Conservation (phyloP, 306 rosid species). For the Inga laurina region DNA sequence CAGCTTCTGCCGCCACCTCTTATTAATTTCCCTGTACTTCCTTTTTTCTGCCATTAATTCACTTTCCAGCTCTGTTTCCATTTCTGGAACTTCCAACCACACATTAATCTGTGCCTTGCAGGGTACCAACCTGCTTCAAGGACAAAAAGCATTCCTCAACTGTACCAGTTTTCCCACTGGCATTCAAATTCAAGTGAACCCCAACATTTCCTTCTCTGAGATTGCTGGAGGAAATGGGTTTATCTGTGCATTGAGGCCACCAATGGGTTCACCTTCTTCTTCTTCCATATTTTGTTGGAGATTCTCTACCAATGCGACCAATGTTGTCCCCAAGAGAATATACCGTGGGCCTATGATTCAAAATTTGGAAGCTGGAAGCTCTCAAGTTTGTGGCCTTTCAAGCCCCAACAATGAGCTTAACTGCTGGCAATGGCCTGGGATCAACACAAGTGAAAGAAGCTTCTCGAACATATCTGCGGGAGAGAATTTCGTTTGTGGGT, state of each 20-base stretch:
- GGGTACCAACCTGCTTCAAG: slow-evolving; percentile 14
- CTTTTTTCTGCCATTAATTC: slow-evolving; percentile 36
- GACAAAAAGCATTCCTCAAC: slow-evolving; percentile 41
- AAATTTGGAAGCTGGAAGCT: slow-evolving; percentile 54
- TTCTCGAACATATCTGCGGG: slow-evolving; percentile 68
- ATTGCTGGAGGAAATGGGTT: slow-evolving; percentile 75
- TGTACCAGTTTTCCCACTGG: slow-evolving; percentile 61
- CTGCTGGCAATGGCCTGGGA: slow-evolving; percentile 74
- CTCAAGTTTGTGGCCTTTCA: slow-evolving; percentile 69
- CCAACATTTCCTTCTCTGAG: slow-evolving; percentile 44
- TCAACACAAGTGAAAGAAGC: background rate
- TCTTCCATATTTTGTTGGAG: slow-evolving; percentile 77
- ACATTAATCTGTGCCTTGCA: slow-evolving; percentile 68
- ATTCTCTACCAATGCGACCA: slow-evolving; percentile 53
- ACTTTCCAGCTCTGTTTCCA: slow-evolving; percentile 61
- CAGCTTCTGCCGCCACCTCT: background rate
- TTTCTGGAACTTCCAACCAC: slow-evolving; percentile 57
- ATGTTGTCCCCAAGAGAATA: slow-evolving; percentile 37
- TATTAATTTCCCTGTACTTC: slow-evolving; percentile 23
- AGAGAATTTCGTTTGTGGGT: slow-evolving; percentile 64
- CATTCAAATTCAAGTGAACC: slow-evolving; percentile 24
- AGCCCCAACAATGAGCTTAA: slow-evolving; percentile 28
- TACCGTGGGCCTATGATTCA: slow-evolving; percentile 45
- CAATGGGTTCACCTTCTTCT: slow-evolving; percentile 1
- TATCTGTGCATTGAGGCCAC: slow-evolving; percentile 54